A percentile compares a stretch with the other conserved stretches of the same genome.
Evolutionary conservation across 2,329 filamentous ascomycete species (phyloP).

Genomic region (Alternaria rosae): DNA sequence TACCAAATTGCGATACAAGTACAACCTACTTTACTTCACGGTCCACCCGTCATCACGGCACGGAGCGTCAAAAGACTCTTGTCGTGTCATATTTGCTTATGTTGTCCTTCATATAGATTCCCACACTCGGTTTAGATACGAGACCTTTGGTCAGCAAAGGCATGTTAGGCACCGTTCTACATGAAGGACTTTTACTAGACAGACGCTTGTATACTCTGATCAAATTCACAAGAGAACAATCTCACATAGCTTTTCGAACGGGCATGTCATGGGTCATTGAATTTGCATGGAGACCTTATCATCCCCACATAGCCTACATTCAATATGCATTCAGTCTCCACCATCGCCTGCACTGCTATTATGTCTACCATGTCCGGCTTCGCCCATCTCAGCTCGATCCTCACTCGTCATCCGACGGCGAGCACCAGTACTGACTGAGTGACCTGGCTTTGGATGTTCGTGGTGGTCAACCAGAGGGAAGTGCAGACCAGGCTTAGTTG

Average conservation of each 20-base stretch:
- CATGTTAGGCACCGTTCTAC: not conserved
- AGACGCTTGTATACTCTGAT: not conserved
- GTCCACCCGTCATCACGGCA: not conserved
- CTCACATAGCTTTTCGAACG: not conserved
- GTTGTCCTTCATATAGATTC: not conserved
- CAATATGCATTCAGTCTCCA: not conserved
- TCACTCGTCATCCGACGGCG: not conserved
- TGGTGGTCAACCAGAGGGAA: constrained; percentile 17
- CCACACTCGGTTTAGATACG: not conserved
- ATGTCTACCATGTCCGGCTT: not conserved
- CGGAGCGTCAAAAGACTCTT: not conserved
- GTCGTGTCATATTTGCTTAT: not conserved
- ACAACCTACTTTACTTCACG: not conserved
- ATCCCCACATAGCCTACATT: not conserved
- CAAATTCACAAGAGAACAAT: not conserved
- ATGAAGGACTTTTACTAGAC: not conserved
- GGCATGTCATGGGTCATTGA: not conserved
- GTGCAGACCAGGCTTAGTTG: constrained; percentile 40
- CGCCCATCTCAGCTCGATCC: not conserved
- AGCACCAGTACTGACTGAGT: not conserved
- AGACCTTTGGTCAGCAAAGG: not conserved
- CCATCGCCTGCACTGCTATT: not conserved
- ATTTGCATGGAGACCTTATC: not conserved
- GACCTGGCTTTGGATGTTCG: constrained; percentile 18
- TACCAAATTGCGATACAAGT: not conserved